Conservation (phyloP, 2,329 filamentous ascomycete species). For the Cordyceps fumosorosea region DNA sequence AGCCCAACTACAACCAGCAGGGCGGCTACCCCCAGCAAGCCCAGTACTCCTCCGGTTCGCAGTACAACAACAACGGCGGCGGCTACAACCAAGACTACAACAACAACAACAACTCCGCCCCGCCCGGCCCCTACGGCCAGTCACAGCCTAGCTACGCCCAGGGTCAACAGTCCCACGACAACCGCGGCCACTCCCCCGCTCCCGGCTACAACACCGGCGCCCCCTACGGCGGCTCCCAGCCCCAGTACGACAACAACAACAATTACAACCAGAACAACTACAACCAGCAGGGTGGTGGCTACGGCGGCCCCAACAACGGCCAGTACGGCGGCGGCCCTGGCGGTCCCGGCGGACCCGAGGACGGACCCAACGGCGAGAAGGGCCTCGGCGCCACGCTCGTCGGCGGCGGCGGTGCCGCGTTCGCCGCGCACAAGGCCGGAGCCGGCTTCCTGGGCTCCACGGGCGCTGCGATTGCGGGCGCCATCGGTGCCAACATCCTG, state of each 20-base stretch:
- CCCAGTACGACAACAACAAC: constrained; percentile 16
- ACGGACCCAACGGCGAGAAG: constrained; percentile 38
- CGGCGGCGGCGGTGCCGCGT: constrained; percentile 48
- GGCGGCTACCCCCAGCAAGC: constrained; percentile 17
- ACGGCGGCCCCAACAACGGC: constrained; percentile 17
- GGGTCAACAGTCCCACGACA: constrained; percentile 10
- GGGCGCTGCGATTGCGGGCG: constrained; percentile 44
- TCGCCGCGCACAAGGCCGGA: constrained; percentile 46
- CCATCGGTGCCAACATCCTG: constrained; percentile 47
- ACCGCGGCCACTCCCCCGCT: constrained; percentile 17
- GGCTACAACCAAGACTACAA: constrained; percentile 4
- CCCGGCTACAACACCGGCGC: constrained; percentile 19
- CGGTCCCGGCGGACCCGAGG: constrained; percentile 21
- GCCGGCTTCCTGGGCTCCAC: constrained; percentile 45
- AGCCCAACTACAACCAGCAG: constrained; percentile 6
- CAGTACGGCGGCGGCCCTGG: constrained; percentile 22
- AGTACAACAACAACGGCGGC: background rate
- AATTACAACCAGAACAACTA: constrained; percentile 18
- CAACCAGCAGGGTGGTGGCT: constrained; percentile 18
- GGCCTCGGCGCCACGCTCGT: constrained; percentile 48
- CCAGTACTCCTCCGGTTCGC: constrained; percentile 7
- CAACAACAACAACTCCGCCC: background rate
- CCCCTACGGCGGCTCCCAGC: constrained; percentile 23
- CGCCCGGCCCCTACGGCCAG: constrained; percentile 5
- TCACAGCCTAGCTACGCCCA: constrained; percentile 8